These are phyloP conservation scores for Lentinula edodes DNA, from an alignment of 768 basidiomycete species.

Conservation along the genomic window DNA sequence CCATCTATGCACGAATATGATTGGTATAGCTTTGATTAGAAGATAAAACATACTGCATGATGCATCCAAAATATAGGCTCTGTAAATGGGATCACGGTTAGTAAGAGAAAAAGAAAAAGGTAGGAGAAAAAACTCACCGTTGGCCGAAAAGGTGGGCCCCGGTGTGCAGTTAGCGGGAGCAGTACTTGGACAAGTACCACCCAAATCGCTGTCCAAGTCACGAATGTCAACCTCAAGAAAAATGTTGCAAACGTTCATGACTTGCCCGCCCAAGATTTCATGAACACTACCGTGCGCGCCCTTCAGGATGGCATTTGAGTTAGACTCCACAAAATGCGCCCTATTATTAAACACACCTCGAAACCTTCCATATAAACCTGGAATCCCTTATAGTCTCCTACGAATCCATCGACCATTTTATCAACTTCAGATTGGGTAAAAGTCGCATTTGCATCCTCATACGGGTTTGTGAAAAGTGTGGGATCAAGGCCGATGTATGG, in stretches of 20 bases:
- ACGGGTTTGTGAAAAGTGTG: conserved; percentile 14
- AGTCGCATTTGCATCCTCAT: conserved; percentile 17
- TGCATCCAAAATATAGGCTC: conserved; percentile 31
- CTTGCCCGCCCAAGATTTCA: conserved; percentile 25
- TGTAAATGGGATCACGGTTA: conserved; percentile 2
- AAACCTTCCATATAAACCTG: conserved; percentile 23
- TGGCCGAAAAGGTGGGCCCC: conserved; percentile 24
- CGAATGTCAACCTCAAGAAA: not conserved
- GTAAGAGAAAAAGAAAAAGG: not conserved
- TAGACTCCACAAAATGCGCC: not conserved
- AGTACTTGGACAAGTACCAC: conserved; percentile 21
- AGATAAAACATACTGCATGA: conserved; percentile 22
- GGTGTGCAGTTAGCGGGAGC: conserved; percentile 17
- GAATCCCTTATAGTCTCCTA: conserved; percentile 25
- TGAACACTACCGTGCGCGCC: conserved; percentile 27
- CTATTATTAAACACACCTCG: conserved; percentile 12
- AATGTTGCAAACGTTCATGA: not conserved
- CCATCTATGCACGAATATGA: conserved; percentile 16
- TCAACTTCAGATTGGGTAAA: conserved; percentile 19
- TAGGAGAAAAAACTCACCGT: conserved; percentile 15
- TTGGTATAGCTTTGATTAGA: not conserved
- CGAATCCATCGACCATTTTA: conserved; percentile 18
- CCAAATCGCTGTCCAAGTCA: conserved; percentile 19
- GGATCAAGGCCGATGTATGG: conserved; percentile 18
- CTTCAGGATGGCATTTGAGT: conserved; percentile 11